Evolutionary conservation across 106 monocot genomes (phyloP).

Genomic region (Acorus calamus): DNA sequence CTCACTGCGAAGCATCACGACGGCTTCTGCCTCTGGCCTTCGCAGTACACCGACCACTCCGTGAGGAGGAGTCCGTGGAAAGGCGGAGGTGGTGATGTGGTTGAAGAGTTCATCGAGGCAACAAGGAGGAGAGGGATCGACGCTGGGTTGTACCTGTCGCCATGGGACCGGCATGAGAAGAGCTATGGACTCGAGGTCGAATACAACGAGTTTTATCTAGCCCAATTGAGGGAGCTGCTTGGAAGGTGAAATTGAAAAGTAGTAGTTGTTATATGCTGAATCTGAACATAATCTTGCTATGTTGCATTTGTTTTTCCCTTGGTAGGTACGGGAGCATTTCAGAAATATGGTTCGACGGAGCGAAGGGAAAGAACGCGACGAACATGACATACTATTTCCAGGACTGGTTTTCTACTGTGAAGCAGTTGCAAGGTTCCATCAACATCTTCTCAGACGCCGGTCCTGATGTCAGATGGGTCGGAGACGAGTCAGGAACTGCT

Average conservation of each 20-base stretch:
- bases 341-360: slow-evolving; percentile 98
- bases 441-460: slow-evolving; percentile 96
- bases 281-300: not conserved
- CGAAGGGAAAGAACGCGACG: slow-evolving; percentile 60
- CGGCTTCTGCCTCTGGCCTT: slow-evolving; percentile 96
- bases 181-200: slow-evolving; percentile 47
- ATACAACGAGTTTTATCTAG: slow-evolving; percentile 83
- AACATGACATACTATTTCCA: slow-evolving; percentile 84
- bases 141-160: slow-evolving; percentile 71
- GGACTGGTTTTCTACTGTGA: slow-evolving; percentile 64
- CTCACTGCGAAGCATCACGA: slow-evolving; percentile 87
- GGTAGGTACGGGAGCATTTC: slow-evolving; percentile 58
- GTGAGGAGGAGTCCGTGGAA: slow-evolving; percentile 58
- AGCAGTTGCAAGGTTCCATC: slow-evolving; percentile 63
- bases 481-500: slow-evolving; percentile 68
- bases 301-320: too few species aligned
- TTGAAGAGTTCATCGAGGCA: slow-evolving; percentile 46
- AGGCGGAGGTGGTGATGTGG: slow-evolving; percentile 57
- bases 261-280: too few species aligned
- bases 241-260: slow-evolving; percentile 19
- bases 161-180: slow-evolving; percentile 87
- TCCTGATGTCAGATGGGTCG: slow-evolving; percentile 79
- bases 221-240: slow-evolving; percentile 61
- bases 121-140: slow-evolving; percentile 45
- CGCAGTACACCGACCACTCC: slow-evolving; percentile 57